These are phyloP conservation scores for Pyricularia sp. DNA, from an alignment of 2,329 filamentous ascomycete species.

Conservation along the genomic window DNA sequence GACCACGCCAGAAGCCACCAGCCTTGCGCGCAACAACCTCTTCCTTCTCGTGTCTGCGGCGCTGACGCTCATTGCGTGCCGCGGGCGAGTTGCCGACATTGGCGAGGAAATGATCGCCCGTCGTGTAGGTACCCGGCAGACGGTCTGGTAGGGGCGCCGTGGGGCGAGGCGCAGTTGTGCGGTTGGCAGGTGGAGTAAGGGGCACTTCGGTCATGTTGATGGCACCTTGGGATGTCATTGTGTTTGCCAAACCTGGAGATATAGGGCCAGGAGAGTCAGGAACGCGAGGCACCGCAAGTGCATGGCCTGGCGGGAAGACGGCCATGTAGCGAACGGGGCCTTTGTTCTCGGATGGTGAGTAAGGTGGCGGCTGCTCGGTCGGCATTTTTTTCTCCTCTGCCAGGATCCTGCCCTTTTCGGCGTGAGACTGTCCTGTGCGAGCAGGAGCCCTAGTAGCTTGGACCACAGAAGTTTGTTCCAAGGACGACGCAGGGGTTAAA, in stretches of 20 bases:
- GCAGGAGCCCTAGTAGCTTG: neutral
- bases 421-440: conserved; percentile 11
- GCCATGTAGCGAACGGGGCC: conserved; percentile 38
- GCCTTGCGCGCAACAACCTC: conserved; percentile 43
- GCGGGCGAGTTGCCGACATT: conserved; percentile 23
- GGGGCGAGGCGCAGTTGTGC: conserved; percentile 9
- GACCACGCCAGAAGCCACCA: conserved; percentile 52
- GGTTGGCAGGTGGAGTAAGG: conserved; percentile 26
- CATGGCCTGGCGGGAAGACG: conserved; percentile 43
- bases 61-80: conserved; percentile 35
- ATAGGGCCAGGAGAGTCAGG: conserved; percentile 47
- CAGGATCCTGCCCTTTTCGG: conserved; percentile 27
- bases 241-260: conserved; percentile 47
- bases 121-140: conserved; percentile 30
- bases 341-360: conserved; percentile 30
- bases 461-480: neutral
- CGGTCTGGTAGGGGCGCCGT: conserved; percentile 26
- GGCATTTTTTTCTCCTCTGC: conserved; percentile 21
- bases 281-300: conserved; percentile 27
- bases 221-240: conserved; percentile 49
- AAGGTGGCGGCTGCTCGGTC: conserved; percentile 38
- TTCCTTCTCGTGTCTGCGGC: conserved; percentile 50
- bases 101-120: conserved; percentile 28
- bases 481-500: neutral
- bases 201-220: conserved; percentile 49